phyloP scores from a whole-genome alignment of 805 yeast species.

The Suhomyces kilbournensis region DNA sequence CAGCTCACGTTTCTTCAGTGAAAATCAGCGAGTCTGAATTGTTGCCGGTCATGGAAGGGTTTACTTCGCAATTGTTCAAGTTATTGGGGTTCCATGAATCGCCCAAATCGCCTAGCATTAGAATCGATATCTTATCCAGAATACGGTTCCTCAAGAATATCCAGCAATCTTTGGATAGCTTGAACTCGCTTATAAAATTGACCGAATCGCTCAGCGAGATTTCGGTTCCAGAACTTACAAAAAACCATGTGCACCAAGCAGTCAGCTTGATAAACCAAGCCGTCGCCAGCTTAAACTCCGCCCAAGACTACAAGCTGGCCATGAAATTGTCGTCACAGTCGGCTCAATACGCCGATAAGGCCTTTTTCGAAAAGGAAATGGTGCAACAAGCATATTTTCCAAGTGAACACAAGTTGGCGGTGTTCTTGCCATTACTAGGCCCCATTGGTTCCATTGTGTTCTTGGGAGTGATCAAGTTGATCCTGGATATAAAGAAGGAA shows the following conservation, averaged over 20 bases:
- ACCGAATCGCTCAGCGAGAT: conserved; percentile 70
- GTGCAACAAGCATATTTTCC: conserved; percentile 94
- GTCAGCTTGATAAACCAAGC: conserved; percentile 42
- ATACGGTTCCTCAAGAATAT: conserved; percentile 57
- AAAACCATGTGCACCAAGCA: conserved; percentile 52
- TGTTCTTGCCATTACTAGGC: conserved; percentile 85
- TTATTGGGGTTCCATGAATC: conserved; percentile 63
- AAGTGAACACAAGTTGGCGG: conserved; percentile 92
- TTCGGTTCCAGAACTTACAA: conserved; percentile 76
- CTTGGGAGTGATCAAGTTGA: conserved; percentile 48
- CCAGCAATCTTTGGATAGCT: conserved; percentile 60
- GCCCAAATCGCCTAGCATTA: conserved; percentile 57
- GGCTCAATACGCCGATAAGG: conserved; percentile 58
- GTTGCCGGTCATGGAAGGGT: conserved; percentile 58
- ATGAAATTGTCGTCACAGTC: conserved; percentile 51
- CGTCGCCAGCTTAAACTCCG: conserved; percentile 21
- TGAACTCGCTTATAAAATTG: conserved; percentile 68
- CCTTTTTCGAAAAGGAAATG: conserved; percentile 93
- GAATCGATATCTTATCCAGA: conserved; percentile 67
- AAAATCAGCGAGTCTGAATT: conserved; percentile 45
- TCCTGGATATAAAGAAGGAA: conserved; percentile 36
- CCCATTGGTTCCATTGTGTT: conserved; percentile 69
- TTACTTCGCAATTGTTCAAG: conserved; percentile 71
- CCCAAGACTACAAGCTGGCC: conserved; percentile 29
- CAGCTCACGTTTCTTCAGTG: conserved; percentile 18